A percentile compares a stretch with the other conserved stretches of the same genome.
These are phyloP conservation scores for Cercospora sesami DNA, from an alignment of 2,329 filamentous ascomycete species.

Conservation along the genomic window DNA sequence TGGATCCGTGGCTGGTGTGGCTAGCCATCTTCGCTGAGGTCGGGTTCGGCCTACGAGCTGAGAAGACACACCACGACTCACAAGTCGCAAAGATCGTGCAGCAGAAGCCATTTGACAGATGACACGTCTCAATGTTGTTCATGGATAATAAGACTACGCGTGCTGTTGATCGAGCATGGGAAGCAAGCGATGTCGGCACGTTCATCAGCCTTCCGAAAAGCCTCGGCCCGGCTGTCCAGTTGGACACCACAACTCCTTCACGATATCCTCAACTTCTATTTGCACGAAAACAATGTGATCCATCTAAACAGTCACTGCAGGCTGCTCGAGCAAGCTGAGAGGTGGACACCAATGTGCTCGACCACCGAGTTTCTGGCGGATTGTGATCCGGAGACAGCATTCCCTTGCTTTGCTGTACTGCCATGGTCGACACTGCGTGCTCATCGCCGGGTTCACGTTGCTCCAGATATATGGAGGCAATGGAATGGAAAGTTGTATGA, in stretches of 20 bases:
- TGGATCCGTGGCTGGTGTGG: conserved; percentile 45
- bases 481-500: not conserved
- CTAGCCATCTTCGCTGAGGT: conserved; percentile 41
- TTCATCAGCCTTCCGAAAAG: not conserved
- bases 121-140: not conserved
- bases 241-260: not conserved
- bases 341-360: not conserved
- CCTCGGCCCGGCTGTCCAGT: not conserved
- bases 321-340: not conserved
- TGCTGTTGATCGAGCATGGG: not conserved
- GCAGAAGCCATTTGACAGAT: not conserved
- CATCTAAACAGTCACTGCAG: not conserved
- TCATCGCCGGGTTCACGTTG: not conserved
- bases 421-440: not conserved
- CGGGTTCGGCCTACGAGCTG: conserved; percentile 15
- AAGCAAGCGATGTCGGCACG: not conserved
- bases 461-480: not conserved
- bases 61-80: conserved; percentile 16
- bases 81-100: conserved; percentile 23
- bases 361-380: not conserved
- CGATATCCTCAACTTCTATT: not conserved
- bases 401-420: not conserved
- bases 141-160: not conserved
- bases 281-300: not conserved
- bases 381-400: not conserved